phyloP scores from a whole-genome alignment of 2,329 filamentous ascomycete species.

The Bimuria novae-zelandiae region DNA sequence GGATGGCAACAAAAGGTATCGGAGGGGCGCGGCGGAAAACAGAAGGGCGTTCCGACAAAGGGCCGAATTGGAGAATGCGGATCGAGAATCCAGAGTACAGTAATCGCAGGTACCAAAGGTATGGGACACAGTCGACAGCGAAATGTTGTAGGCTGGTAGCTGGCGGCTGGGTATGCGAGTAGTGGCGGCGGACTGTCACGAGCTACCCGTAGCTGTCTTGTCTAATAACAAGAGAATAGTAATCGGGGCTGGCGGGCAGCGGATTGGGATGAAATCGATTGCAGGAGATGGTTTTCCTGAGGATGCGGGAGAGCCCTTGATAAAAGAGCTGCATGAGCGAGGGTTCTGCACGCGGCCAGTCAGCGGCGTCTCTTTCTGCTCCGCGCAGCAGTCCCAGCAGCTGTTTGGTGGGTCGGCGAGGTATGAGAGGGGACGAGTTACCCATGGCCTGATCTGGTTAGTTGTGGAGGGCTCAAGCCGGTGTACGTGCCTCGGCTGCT shows the following conservation, averaged over 20 bases:
- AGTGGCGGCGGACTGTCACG: neutral
- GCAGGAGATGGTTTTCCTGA: neutral
- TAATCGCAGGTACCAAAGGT: neutral
- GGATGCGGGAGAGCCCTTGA: neutral
- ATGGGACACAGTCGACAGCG: too few relatives aligned
- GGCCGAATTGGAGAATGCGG: conserved; percentile 2
- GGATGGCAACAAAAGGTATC: neutral
- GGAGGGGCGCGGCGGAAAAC: neutral
- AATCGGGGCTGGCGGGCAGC: neutral
- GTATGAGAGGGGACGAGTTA: conserved; percentile 1
- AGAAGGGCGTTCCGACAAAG: neutral
- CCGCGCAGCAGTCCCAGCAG: conserved; percentile 1
- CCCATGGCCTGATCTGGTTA: conserved; percentile 1
- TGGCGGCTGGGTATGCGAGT: neutral
- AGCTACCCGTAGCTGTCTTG: conserved; percentile 4
- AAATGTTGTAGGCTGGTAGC: too few relatives aligned
- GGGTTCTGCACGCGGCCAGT: conserved; percentile 1
- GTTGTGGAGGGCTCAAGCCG: neutral
- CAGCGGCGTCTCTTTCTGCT: conserved; percentile 8
- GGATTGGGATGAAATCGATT: neutral
- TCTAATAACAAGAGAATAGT: conserved; percentile 3
- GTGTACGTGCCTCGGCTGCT: conserved; percentile 13
- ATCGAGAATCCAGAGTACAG: neutral
- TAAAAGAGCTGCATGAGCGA: conserved; percentile 1
- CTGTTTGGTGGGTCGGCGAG: conserved; percentile 6